Percentiles rank a stretch among this genome's conserved stretches.
Evolutionary conservation across 1,284 basidiomycete species (phyloP).

Genomic region (Boletus albobrunnescens): DNA sequence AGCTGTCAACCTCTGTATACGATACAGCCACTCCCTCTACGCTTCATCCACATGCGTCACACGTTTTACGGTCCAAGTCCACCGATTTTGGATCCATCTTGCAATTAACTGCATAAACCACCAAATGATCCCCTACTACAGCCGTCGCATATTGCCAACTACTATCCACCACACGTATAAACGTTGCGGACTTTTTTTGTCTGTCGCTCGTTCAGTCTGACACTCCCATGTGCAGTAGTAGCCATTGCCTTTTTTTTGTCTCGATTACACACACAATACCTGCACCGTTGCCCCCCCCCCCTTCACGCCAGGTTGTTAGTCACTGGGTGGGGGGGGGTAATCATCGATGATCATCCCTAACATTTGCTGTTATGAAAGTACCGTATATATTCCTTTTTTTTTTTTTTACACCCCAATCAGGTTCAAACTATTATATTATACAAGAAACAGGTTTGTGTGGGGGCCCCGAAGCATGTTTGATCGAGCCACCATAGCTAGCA

Average conservation of each 20-base stretch:
- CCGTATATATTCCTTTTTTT: conserved; percentile 12
- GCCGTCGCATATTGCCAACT: conserved; percentile 14
- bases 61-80: conserved; percentile 8
- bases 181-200: conserved; percentile 12
- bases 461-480: too few relatives aligned
- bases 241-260: conserved; percentile 7
- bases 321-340: too few relatives aligned
- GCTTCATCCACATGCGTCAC: conserved; percentile 10
- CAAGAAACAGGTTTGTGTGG: too few relatives aligned
- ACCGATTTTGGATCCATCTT: not conserved
- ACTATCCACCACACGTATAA: conserved; percentile 15
- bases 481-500: too few relatives aligned
- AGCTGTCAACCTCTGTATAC: conserved; percentile 2
- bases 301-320: not conserved
- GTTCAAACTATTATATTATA: too few relatives aligned
- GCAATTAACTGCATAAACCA: conserved; percentile 6
- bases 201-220: conserved; percentile 5
- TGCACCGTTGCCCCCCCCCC: conserved; percentile 6
- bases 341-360: conserved; percentile 3
- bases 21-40: conserved; percentile 1
- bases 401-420: not conserved
- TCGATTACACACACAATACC: conserved; percentile 18
- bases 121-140: not conserved
- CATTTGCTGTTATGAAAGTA: conserved; percentile 9
- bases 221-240: conserved; percentile 9